Conservation (phyloP, 805 yeast species). For the Candida dajiaensis region DNA sequence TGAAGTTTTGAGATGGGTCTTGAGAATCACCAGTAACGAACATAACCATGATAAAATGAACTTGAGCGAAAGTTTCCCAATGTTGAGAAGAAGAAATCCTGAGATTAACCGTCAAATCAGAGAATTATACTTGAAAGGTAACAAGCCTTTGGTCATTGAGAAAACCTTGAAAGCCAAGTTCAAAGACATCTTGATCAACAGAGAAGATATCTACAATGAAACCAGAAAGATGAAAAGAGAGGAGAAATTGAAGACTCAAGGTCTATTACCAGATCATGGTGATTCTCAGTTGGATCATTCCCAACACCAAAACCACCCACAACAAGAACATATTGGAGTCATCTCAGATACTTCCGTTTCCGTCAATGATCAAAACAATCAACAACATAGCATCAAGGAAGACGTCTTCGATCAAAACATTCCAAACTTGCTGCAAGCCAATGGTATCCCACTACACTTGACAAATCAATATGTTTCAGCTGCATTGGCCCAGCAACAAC, state of each 20-base stretch:
- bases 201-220: slow-evolving; percentile 27
- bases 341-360: not conserved
- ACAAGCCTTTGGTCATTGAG: slow-evolving; percentile 25
- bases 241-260: slow-evolving; percentile 16
- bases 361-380: not conserved
- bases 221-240: slow-evolving; percentile 29
- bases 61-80: slow-evolving; percentile 25
- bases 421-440: slow-evolving; percentile 21
- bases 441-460: slow-evolving; percentile 7
- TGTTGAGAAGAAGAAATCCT: slow-evolving; percentile 27
- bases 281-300: not conserved
- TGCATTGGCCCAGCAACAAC: not conserved
- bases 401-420: slow-evolving; percentile 23
- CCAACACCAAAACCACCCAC: slow-evolving; percentile 2
- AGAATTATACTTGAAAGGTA: slow-evolving; percentile 24
- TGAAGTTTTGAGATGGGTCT: slow-evolving; percentile 21
- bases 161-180: slow-evolving; percentile 20
- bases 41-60: slow-evolving; percentile 26
- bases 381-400: slow-evolving; percentile 11
- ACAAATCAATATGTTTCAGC: slow-evolving; percentile 4
- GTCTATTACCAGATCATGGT: slow-evolving; percentile 4
- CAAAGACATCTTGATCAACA: slow-evolving; percentile 23
- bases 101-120: slow-evolving; percentile 26
- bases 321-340: slow-evolving; percentile 3
- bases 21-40: slow-evolving; percentile 23